Base-by-base conservation (phyloP, 768 basidiomycete species). In the Ramaria rubella region DNA sequence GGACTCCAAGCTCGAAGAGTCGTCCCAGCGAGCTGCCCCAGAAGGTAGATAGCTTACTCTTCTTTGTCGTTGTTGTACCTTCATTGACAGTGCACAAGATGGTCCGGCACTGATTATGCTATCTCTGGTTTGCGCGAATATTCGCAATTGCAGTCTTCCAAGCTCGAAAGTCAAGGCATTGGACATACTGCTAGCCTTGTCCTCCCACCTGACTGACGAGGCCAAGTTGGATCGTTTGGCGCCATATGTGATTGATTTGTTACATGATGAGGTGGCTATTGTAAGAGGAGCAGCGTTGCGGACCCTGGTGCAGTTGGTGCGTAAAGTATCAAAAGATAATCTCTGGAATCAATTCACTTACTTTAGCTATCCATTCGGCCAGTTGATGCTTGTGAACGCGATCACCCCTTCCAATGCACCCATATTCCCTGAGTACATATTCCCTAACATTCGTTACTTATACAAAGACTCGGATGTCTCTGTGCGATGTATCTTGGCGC, bases 341-440 rank as follows among this genome's bases (percentile, higher is more conserved):
- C 21, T 42, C 23, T 40, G 19, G 33, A 6, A 40, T 14, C 27
- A 40, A 33, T 33, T 24, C 11, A 7, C 31, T 19, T 17, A 21
- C 21, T 26, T 15, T 60, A 21, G 31, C 31, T 29, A 42, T 12
- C 71, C 53, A 59, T 67, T 4, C 65, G 60, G 24, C 17, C 40
- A 66, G 65, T 40, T 62, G 27, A 65, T 65, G 56, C 58, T 62
- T 33, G 65, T 66, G 31, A 65, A 52, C 19, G 60, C 57, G 24
- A 65, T 69, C 24, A 68, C 68, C 6, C 64, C 62, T 15, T 57
- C 63, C 29, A 66, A 66, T 50, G 63, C 71, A 8, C 63, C 90
- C 7, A 89, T 97, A 24, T 88, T 98, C 64, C 90, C 94, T 0
- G 94, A 97, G 69, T 99, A 97, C 68, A 88, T 98, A 62, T 82